phyloP scores from a whole-genome alignment of 495 filamentous ascomycete species.

The Bathelium albidoporum region DNA sequence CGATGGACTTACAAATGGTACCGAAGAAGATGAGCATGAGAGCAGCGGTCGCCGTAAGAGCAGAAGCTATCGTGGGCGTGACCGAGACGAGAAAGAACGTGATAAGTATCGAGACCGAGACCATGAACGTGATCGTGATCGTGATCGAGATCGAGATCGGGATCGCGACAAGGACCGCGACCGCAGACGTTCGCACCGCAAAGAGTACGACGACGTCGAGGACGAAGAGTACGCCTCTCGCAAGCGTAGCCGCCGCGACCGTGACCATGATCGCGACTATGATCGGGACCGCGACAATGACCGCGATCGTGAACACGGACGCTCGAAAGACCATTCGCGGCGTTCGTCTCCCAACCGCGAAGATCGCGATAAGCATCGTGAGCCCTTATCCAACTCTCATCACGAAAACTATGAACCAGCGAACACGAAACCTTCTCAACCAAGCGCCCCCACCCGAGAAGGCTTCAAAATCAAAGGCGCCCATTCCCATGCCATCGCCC shows the following conservation, averaged over 20 bases:
- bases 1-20: constrained; percentile 5
- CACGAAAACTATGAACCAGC: constrained; percentile 13
- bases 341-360: constrained; percentile 17
- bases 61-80: constrained; percentile 19
- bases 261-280: constrained; percentile 35
- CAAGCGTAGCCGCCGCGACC: constrained; percentile 12
- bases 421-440: constrained; percentile 6
- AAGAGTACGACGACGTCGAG: constrained; percentile 4
- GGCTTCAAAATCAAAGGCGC: constrained; percentile 32
- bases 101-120: constrained; percentile 19
- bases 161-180: constrained; percentile 39
- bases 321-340: constrained; percentile 20
- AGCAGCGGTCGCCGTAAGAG: constrained; percentile 15
- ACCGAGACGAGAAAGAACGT: constrained; percentile 21
- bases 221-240: constrained; percentile 13
- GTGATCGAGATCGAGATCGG: constrained; percentile 34
- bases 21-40: not conserved
- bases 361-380: constrained; percentile 9
- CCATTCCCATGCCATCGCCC: constrained; percentile 13
- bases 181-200: constrained; percentile 22
- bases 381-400: constrained; percentile 9
- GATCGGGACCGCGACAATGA: too few species aligned
- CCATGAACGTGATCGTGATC: constrained; percentile 23
- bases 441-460: constrained; percentile 7
- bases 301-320: constrained; percentile 37